Percentiles rank a stretch among this genome's conserved stretches.
phyloP scores from a whole-genome alignment of 2,329 filamentous ascomycete genomes.

The Zymoseptoria tritici region DNA sequence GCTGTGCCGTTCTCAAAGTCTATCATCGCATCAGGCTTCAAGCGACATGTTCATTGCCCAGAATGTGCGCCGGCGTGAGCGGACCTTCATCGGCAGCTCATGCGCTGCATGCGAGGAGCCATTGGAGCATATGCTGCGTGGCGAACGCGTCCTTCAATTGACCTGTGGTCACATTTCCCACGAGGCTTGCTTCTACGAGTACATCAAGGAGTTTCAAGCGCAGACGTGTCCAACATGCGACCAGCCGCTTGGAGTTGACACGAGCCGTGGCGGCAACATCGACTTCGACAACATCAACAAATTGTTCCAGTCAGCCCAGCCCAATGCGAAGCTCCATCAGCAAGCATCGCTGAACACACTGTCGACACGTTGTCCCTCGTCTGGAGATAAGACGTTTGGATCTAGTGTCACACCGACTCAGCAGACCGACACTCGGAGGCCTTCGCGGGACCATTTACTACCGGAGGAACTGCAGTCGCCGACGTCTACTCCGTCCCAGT shows the following conservation, averaged over 20 bases:
- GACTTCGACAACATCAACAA: conserved; percentile 77
- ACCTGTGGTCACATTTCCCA: conserved; percentile 96
- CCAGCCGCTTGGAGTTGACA: conserved; percentile 83
- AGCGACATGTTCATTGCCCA: conserved; percentile 28
- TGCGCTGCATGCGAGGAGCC: conserved; percentile 97
- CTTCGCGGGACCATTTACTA: conserved; percentile 20
- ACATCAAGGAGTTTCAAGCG: conserved; percentile 87
- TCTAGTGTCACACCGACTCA: neutral
- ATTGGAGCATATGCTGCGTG: conserved; percentile 86
- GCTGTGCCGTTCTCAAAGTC: neutral
- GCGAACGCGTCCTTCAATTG: conserved; percentile 90
- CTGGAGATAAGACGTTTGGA: neutral
- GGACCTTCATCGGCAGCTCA: conserved; percentile 90
- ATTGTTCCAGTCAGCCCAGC: conserved; percentile 75
- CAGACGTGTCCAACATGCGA: conserved; percentile 93
- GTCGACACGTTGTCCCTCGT: neutral
- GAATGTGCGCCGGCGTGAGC: conserved; percentile 58
- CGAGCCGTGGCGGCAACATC: conserved; percentile 85
- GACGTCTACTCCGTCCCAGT: neutral
- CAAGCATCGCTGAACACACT: conserved; percentile 32
- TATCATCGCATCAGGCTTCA: neutral
- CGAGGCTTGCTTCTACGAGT: conserved; percentile 98
- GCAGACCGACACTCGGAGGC: neutral
- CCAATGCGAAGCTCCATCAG: neutral
- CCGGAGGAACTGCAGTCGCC: conserved; percentile 14